Conservation (phyloP, 352 stramenopile species). For the Phytophthora kernoviae region DNA sequence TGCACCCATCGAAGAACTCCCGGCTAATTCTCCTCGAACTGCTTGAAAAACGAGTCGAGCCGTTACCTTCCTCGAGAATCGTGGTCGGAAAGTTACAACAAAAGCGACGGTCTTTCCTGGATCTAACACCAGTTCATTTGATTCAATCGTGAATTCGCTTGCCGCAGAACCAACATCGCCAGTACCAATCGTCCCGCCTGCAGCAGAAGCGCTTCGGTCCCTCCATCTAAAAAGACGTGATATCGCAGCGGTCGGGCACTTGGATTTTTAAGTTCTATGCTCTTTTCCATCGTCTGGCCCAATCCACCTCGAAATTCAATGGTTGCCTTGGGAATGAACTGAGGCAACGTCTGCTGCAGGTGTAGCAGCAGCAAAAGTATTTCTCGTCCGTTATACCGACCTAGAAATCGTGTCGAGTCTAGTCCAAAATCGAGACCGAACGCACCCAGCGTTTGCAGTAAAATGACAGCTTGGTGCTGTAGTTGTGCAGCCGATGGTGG, state of each 20-base stretch:
- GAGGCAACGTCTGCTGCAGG: conserved; percentile 89
- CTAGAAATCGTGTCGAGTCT: conserved; percentile 50
- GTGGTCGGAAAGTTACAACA: conserved; percentile 79
- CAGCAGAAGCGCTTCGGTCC: conserved; percentile 4
- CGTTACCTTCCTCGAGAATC: conserved; percentile 86
- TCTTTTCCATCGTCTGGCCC: conserved; percentile 89
- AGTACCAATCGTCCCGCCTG: background rate
- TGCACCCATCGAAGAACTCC: conserved; percentile 19
- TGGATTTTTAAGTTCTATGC: conserved; percentile 94
- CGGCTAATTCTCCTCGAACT: conserved; percentile 43
- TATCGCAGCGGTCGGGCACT: conserved; percentile 85
- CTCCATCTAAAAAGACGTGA: conserved; percentile 85
- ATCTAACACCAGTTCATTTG: conserved; percentile 74
- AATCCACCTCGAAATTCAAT: conserved; percentile 93
- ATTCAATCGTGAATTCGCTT: conserved; percentile 80
- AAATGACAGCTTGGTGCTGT: conserved; percentile 54
- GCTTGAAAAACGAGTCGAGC: conserved; percentile 91
- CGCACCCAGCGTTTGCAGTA: conserved; percentile 64
- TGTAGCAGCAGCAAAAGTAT: conserved; percentile 89
- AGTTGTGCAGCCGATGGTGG: conserved; percentile 36
- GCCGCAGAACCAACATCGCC: background rate
- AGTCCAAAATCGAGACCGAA: conserved; percentile 88
- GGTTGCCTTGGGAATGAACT: conserved; percentile 93
- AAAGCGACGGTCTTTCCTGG: conserved; percentile 76
- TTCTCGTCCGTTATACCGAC: conserved; percentile 64